Conservation (phyloP, 2,329 filamentous ascomycete genomes). For the Cryphonectria carpinicola region DNA sequence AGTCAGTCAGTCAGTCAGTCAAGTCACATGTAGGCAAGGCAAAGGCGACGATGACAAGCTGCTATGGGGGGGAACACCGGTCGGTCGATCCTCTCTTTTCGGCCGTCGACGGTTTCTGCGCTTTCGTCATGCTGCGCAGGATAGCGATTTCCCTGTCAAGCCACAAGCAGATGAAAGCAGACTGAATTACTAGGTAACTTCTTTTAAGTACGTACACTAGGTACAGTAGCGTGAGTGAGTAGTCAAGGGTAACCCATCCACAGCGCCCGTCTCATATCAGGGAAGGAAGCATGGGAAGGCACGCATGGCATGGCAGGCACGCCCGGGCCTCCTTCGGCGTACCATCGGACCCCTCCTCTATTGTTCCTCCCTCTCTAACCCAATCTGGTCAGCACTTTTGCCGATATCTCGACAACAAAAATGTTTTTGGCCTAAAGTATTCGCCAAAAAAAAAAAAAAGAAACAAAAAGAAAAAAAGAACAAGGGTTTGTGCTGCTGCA, state of each 20-base stretch:
- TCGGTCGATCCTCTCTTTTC: background rate
- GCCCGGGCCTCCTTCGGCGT: background rate
- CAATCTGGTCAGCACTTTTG: background rate
- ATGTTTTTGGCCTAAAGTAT: too few relatives aligned
- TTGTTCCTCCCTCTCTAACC: background rate
- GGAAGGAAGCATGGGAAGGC: too few relatives aligned
- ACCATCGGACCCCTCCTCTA: background rate
- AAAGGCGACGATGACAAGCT: background rate
- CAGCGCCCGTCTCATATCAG: too few relatives aligned
- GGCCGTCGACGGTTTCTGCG: background rate
- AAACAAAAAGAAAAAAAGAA: too few relatives aligned
- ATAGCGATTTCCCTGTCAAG: background rate
- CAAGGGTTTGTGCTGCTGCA: too few relatives aligned
- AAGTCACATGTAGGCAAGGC: background rate
- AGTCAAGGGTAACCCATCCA: too few relatives aligned
- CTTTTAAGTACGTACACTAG: background rate
- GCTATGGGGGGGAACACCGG: too few relatives aligned
- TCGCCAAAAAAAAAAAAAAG: too few relatives aligned
- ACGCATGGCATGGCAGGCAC: background rate
- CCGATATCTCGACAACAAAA: background rate
- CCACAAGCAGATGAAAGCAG: background rate
- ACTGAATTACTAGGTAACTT: background rate
- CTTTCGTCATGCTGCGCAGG: conserved; percentile 1
- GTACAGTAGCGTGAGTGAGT: too few relatives aligned
- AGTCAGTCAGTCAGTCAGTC: background rate